Percentiles rank a stretch among this genome's conserved stretches.
Conservation (phyloP, 225 moss, liverwort and hornwort species). For the Polytrichum formosum region DNA sequence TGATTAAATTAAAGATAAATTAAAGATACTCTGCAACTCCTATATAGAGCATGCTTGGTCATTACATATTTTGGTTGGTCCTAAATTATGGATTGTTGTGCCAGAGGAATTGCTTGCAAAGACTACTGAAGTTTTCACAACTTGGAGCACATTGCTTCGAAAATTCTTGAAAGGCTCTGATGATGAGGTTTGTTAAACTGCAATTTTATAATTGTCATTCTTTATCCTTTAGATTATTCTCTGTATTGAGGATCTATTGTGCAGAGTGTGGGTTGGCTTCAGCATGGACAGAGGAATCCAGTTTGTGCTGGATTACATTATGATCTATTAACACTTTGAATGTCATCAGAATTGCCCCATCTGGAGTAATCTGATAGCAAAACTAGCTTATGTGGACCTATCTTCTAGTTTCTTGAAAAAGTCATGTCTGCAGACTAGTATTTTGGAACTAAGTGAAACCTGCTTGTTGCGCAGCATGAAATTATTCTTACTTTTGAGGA, state of each 20-base stretch:
- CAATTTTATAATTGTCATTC: background rate
- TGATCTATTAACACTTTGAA: background rate
- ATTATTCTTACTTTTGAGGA: conserved; percentile 92
- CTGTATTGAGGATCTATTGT: background rate
- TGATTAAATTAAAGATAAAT: too few species aligned
- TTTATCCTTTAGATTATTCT: background rate
- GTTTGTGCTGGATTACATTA: background rate
- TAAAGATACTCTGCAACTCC: too few species aligned
- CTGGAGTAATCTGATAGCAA: too few species aligned
- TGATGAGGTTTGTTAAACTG: conserved; percentile 62
- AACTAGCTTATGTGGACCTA: too few species aligned
- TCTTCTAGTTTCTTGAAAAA: too few species aligned
- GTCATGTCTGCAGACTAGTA: too few species aligned
- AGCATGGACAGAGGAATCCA: background rate
- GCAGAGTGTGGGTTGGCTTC: too few species aligned
- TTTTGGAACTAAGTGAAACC: conserved; percentile 8
- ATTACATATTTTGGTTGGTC: too few species aligned
- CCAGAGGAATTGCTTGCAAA: conserved; percentile 70
- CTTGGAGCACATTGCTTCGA: conserved; percentile 74
- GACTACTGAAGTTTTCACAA: conserved; percentile 48
- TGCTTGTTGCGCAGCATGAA: conserved; percentile 73
- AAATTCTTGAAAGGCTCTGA: conserved; percentile 86
- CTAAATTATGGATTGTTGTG: background rate
- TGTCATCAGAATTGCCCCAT: too few species aligned
- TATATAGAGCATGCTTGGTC: too few species aligned